Conservation (phyloP, 2,329 filamentous ascomycete genomes). For the Fonsecaea pugnacius region DNA sequence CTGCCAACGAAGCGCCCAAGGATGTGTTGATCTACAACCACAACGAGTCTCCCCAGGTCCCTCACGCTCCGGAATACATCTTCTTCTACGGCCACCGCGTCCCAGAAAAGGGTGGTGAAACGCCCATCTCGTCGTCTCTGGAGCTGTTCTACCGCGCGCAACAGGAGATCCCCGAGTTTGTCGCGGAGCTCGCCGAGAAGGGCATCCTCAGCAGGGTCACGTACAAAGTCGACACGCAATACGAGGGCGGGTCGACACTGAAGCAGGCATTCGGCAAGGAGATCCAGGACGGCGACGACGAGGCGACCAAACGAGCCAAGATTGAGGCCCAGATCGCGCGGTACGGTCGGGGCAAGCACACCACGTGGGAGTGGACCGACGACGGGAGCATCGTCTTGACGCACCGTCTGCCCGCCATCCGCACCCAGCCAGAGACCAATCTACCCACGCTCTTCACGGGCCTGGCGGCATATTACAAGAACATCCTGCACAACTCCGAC, state of each 20-base stretch:
- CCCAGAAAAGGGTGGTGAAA: slow-evolving; percentile 47
- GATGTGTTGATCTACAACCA: slow-evolving; percentile 57
- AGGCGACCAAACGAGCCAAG: slow-evolving; percentile 48
- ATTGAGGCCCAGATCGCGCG: slow-evolving; percentile 56
- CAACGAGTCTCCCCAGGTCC: slow-evolving; percentile 58
- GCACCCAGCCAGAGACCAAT: slow-evolving; percentile 53
- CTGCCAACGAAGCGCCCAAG: slow-evolving; percentile 56
- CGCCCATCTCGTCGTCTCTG: slow-evolving; percentile 55
- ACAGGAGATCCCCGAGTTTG: slow-evolving; percentile 55
- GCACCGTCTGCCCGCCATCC: slow-evolving; percentile 53
- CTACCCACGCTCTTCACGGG: slow-evolving; percentile 55
- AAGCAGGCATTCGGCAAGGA: slow-evolving; percentile 55
- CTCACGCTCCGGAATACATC: slow-evolving; percentile 58
- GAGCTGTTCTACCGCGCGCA: slow-evolving; percentile 53
- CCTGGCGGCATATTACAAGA: slow-evolving; percentile 53
- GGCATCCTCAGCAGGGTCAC: slow-evolving; percentile 50
- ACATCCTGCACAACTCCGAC: slow-evolving; percentile 33
- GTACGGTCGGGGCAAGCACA: slow-evolving; percentile 52
- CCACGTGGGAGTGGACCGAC: slow-evolving; percentile 56
- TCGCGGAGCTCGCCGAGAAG: slow-evolving; percentile 50
- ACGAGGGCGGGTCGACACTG: slow-evolving; percentile 54
- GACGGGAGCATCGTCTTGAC: slow-evolving; percentile 47
- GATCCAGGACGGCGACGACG: slow-evolving; percentile 51
- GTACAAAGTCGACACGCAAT: slow-evolving; percentile 53
- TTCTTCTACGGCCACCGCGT: slow-evolving; percentile 55